Base-by-base conservation (phyloP, 163 green algal species). In the Scenedesmus sp. region DNA sequence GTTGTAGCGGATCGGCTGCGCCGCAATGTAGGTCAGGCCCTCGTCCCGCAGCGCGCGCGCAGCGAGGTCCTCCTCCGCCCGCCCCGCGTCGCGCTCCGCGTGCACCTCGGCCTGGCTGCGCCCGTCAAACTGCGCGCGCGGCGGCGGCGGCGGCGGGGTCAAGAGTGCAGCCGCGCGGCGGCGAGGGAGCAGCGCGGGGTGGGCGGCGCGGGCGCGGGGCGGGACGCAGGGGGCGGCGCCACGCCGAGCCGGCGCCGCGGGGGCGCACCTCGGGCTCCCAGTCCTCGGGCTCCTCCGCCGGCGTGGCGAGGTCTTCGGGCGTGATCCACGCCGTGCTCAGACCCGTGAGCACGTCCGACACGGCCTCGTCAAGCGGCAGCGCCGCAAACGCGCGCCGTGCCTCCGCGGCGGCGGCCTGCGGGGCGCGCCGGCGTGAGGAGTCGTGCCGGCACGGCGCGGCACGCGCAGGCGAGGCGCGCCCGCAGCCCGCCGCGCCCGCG, bases 1-100 rank as follows among this genome's bases (percentile, higher is more conserved):
- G 54, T 77, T 57, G 45, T 77, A 77, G 6, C 20, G 53, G n/a
- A 77, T 77, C 22, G 69, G 69, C 33, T 65, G 50, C 18, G 66
- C 47, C 22, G 53, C 69, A 29, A 67, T 67, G 39, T 58, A n/a
- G 39, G n/a, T 39, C 24, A 77, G 29, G 14, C 36, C 69, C n/a
- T 77, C 69, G 50, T 67, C 69, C 3, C 69, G 34, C 39, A 77
- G 45, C 20, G 47, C n/a, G 26, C 69, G 69, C 7, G 50, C 51
- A 6, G 69, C 69, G 2, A 77, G 3, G 54, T 77, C 69, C 39
- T 77, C 69, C 3, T 44, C 22, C 17, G 69, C n/a, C 4, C 45
- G 31, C 10, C 36, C 10, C 6, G 72, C 72, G 26, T 64, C 58
- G 57, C 72, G 72, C 45, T 71, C 60, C 17, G 72, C 58, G 17